Evolutionary conservation across 176 grass and related monocot species (phyloP).

Genomic region (Carex myosuroides): DNA sequence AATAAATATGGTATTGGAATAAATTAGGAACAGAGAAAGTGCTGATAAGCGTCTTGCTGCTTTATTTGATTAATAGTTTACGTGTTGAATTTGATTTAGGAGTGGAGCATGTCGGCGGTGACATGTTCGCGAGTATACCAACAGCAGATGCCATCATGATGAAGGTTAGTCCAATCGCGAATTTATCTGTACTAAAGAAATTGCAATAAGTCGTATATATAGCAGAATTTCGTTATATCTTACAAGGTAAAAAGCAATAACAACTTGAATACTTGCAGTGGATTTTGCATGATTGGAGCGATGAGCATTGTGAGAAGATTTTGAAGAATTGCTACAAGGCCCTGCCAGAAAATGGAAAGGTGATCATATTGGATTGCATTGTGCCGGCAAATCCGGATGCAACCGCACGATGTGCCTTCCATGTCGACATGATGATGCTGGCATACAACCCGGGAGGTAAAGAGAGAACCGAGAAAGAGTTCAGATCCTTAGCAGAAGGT

Average conservation of each 20-base stretch:
- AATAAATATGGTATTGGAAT: too few relatives aligned
- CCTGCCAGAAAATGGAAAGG: slow-evolving; percentile 21
- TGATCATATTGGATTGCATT: slow-evolving; percentile 18
- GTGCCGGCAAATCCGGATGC: neutral
- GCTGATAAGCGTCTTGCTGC: neutral
- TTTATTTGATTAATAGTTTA: neutral
- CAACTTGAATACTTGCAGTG: slow-evolving; percentile 6
- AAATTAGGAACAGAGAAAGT: too few relatives aligned
- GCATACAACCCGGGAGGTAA: slow-evolving; percentile 11
- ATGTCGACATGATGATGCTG: slow-evolving; percentile 11
- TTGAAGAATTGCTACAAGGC: slow-evolving; percentile 31
- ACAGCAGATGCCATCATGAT: slow-evolving; percentile 26
- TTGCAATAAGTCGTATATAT: neutral
- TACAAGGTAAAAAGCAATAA: neutral
- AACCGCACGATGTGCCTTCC: neutral
- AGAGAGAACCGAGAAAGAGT: slow-evolving; percentile 35
- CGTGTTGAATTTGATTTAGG: neutral
- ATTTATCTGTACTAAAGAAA: neutral
- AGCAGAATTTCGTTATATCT: neutral
- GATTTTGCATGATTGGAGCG: slow-evolving; percentile 20
- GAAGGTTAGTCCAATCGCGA: slow-evolving; percentile 10
- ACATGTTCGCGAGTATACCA: slow-evolving; percentile 27
- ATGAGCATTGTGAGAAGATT: slow-evolving; percentile 24
- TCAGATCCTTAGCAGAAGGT: neutral
- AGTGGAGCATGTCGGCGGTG: slow-evolving; percentile 12